phyloP scores from a whole-genome alignment of 164 flowering plant genomes.

The Umbellularia californica region DNA sequence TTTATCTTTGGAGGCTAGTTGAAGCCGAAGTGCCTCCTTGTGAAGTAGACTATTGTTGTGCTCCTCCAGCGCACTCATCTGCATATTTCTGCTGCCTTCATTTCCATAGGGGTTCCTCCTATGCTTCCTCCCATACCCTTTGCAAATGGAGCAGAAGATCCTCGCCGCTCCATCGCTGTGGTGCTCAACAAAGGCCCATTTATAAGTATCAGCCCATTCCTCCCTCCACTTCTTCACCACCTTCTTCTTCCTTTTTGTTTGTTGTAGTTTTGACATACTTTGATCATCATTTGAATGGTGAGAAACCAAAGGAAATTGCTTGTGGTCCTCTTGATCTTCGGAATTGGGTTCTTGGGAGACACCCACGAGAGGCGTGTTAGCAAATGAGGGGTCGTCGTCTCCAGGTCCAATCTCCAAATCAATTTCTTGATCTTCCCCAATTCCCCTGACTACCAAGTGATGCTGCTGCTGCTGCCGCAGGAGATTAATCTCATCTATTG shows the following conservation, averaged over 20 bases:
- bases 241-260: conserved; percentile 82
- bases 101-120: conserved; percentile 97
- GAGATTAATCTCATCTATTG: conserved; percentile 91
- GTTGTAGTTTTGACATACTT: conserved; percentile 53
- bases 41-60: conserved; percentile 98
- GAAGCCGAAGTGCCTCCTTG: conserved; percentile 97
- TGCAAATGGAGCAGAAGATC: conserved; percentile 92
- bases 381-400: conserved; percentile 85
- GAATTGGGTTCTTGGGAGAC: conserved; percentile 57
- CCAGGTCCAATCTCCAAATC: conserved; percentile 95
- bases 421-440: conserved; percentile 69
- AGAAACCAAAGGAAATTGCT: conserved; percentile 57
- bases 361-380: conserved; percentile 51
- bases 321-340: conserved; percentile 73
- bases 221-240: conserved; percentile 99
- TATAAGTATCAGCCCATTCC: conserved; percentile 99
- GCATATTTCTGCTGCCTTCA: conserved; percentile 99
- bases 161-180: conserved; percentile 90
- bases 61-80: conserved; percentile 99
- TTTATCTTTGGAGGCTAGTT: conserved; percentile 95
- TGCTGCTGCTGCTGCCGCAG: conserved; percentile 89
- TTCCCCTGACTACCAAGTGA: conserved; percentile 78
- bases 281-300: conserved; percentile 61
- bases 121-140: conserved; percentile 95
- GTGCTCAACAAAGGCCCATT: conserved; percentile 91